phyloP scores from a whole-genome alignment of 768 basidiomycete species.

The Kockovaella imperatae region DNA sequence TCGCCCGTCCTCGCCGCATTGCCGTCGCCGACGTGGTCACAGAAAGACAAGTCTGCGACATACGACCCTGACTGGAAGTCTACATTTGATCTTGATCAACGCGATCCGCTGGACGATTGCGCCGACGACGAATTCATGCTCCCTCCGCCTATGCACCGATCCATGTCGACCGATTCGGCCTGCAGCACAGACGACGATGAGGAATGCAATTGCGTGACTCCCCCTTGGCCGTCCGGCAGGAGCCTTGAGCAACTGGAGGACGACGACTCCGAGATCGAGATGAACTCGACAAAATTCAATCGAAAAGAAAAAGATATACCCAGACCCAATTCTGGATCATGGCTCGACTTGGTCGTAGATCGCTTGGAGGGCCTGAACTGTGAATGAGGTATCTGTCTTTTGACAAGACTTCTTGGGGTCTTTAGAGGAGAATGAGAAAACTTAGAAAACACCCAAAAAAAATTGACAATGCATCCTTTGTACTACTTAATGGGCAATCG shows the following conservation, averaged over 20 bases:
- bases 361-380: too few species aligned
- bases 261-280: constrained; percentile 4
- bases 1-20: neutral
- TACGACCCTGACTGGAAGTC: too few species aligned
- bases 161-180: constrained; percentile 11
- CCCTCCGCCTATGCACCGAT: constrained; percentile 27
- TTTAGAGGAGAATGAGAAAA: too few species aligned
- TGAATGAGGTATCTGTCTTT: too few species aligned
- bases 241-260: constrained; percentile 7
- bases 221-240: constrained; percentile 6
- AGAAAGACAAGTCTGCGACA: neutral
- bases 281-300: neutral
- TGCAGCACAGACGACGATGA: constrained; percentile 1
- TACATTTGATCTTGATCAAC: neutral
- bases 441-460: too few species aligned
- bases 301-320: too few species aligned
- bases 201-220: constrained; percentile 21
- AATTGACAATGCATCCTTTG: too few species aligned
- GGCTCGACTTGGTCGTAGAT: too few species aligned
- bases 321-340: too few species aligned
- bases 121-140: constrained; percentile 17
- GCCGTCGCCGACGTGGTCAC: neutral
- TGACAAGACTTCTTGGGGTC: too few species aligned
- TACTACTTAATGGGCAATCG: too few species aligned
- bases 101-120: neutral